phyloP scores from a whole-genome alignment of 2,329 filamentous ascomycete genomes.

The Aspergillus cejpii region DNA sequence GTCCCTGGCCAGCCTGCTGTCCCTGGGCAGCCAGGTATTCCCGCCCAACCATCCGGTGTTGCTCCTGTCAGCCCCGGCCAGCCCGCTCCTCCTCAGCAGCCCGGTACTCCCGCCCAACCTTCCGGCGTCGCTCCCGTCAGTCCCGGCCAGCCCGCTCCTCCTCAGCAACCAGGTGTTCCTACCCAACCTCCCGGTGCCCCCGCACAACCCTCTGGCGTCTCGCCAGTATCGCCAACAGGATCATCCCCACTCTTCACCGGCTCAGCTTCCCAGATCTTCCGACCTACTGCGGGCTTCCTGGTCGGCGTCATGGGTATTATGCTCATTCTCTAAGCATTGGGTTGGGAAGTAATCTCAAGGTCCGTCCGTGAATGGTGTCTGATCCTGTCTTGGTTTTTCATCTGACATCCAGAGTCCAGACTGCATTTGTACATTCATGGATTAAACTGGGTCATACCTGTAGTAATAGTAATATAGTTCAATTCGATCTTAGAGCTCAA shows the following conservation, averaged over 20 bases:
- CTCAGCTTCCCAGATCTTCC: conserved; percentile 28
- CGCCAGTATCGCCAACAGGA: conserved; percentile 7
- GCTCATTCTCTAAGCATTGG: conserved; percentile 37
- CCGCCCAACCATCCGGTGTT: neutral
- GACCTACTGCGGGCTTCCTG: conserved; percentile 34
- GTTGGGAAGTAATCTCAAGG: too few relatives aligned
- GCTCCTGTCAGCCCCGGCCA: neutral
- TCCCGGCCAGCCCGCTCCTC: conserved; percentile 6
- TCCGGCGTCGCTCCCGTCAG: conserved; percentile 1
- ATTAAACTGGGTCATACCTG: neutral
- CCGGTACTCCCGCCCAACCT: conserved; percentile 8
- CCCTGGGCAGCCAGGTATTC: conserved; percentile 1
- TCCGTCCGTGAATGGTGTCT: neutral
- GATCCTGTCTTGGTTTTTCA: neutral
- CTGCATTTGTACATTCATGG: neutral
- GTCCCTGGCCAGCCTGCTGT: neutral
- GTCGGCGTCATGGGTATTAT: conserved; percentile 35
- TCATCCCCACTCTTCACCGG: conserved; percentile 25
- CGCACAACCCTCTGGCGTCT: conserved; percentile 8
- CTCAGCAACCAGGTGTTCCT: conserved; percentile 5
- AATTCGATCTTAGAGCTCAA: too few relatives aligned
- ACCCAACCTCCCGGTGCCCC: neutral
- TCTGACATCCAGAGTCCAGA: neutral
- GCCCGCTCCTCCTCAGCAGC: conserved; percentile 4
- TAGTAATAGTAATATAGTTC: conserved; percentile 4